Evolutionary conservation across 1,139 yeast species (phyloP), one percentile per base, ranked within the genome.

Genomic region (Groenewaldozyma auringiensis): DNA sequence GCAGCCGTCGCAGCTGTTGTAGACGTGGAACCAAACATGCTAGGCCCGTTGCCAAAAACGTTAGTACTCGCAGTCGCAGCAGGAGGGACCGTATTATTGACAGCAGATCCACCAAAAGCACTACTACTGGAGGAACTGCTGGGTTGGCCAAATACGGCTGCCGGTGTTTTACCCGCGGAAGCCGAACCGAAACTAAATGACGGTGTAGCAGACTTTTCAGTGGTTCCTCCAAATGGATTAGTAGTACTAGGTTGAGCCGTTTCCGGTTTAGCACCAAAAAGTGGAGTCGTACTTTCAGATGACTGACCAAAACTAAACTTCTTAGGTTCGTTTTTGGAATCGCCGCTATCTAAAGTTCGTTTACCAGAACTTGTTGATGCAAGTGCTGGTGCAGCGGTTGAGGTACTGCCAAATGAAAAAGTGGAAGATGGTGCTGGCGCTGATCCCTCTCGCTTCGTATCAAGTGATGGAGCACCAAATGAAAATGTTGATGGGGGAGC

Each of bases 61-160:
- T 3, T 36, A 20, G 21, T 32, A 22, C 17, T 17, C 20, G 41
- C 21, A 20, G 14, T 33, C 9, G 31, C 20, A 34, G 25, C 4
- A 16, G 29, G 13, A n/a, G 34, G 11, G 13, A 41, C 36, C n/a
- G n/a, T n/a, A n/a, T n/a, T n/a, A n/a, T n/a, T n/a, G n/a, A n/a
- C 11, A 25, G 31, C 8, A 8, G 31, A 25, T 25, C 11, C 31
- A 25, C 45, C 45, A 33, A 35, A 33, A 14, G 32, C 37, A 37
- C 41, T 27, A 27, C 40, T 32, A 40, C 33, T 25, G 43, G 40
- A 18, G 39, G 41, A 11, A 14, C 37, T 37, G 33, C 18, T 31
- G 13, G 36, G 3, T n/a, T n/a, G n/a, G 21, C 39, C 44, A 35
- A 42, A 42, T 3, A 43, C 35, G 25, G 44, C 35, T 20, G 43